phyloP scores from a whole-genome alignment of 108 stramenopile genomes.

The Ochromonas danica region DNA sequence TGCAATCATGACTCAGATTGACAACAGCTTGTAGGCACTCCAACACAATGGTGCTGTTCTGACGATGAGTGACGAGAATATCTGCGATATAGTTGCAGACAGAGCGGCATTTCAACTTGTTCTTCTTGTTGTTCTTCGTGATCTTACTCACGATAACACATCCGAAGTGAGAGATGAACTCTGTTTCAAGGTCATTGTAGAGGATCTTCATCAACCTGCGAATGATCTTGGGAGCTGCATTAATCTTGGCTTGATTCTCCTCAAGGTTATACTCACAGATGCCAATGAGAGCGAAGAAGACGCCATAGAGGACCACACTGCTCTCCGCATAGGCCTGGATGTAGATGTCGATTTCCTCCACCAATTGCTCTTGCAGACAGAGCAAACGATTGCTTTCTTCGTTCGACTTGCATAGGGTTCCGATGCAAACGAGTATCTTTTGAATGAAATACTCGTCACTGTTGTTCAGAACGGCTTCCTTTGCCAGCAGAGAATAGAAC shows the following conservation, averaged over 20 bases:
- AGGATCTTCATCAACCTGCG: background rate
- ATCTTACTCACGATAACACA: background rate
- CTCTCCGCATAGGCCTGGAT: background rate
- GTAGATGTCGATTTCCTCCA: background rate
- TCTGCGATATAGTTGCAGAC: constrained; percentile 2
- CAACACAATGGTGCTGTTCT: background rate
- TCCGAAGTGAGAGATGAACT: background rate
- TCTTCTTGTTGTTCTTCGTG: background rate
- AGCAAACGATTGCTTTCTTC: background rate
- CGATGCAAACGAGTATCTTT: constrained; percentile 4
- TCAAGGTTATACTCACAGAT: background rate
- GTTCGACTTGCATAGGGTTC: background rate
- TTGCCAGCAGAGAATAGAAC: background rate
- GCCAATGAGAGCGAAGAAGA: background rate
- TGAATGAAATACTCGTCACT: background rate
- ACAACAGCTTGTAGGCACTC: background rate
- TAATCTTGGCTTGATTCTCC: background rate
- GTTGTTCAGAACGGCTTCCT: background rate
- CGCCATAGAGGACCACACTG: background rate
- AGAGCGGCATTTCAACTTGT: background rate
- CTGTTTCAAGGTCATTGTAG: background rate
- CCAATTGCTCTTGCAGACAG: background rate
- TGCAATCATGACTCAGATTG: background rate
- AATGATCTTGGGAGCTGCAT: background rate
- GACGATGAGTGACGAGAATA: background rate